These are phyloP conservation scores for Claviceps purpurea DNA, from an alignment of 2,329 filamentous ascomycete genomes.

Conservation along the genomic window DNA sequence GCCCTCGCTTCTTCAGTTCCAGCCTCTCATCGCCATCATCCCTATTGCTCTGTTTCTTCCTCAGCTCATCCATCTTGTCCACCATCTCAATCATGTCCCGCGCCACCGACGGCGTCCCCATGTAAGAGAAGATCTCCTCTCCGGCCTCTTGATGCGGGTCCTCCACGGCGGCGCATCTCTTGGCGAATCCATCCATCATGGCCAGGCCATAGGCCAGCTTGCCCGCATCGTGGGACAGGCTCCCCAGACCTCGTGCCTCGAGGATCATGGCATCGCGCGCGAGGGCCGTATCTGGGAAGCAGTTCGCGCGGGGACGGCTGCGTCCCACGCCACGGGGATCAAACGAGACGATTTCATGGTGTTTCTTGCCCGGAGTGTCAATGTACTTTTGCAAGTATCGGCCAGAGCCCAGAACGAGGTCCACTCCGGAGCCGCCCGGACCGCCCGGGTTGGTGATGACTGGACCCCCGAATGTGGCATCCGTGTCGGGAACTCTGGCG, in stretches of 20 bases:
- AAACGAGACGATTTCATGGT: constrained; percentile 30
- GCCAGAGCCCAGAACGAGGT: constrained; percentile 14
- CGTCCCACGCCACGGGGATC: constrained; percentile 29
- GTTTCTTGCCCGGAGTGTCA: constrained; percentile 16
- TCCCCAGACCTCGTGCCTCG: constrained; percentile 19
- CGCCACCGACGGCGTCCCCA: constrained; percentile 25
- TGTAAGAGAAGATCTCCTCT: constrained; percentile 19
- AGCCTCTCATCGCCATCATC: not conserved
- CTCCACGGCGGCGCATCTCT: constrained; percentile 15
- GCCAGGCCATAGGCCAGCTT: constrained; percentile 16
- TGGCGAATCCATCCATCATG: constrained; percentile 13
- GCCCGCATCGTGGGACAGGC: constrained; percentile 8
- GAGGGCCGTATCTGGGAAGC: constrained; percentile 19
- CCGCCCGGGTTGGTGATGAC: constrained; percentile 33
- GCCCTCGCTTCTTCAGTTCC: constrained; percentile 8
- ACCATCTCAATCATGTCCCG: constrained; percentile 31
- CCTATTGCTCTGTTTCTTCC: constrained; percentile 6
- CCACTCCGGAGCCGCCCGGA: constrained; percentile 27
- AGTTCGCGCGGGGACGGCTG: constrained; percentile 24
- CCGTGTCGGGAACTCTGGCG: constrained; percentile 22
- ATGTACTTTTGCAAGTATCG: constrained; percentile 15
- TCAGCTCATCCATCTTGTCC: constrained; percentile 25
- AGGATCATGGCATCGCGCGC: constrained; percentile 17
- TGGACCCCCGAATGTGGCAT: constrained; percentile 27
- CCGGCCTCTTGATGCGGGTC: not conserved